Conservation (phyloP, 2,329 filamentous ascomycete genomes). For the Akanthomyces lecanii region DNA sequence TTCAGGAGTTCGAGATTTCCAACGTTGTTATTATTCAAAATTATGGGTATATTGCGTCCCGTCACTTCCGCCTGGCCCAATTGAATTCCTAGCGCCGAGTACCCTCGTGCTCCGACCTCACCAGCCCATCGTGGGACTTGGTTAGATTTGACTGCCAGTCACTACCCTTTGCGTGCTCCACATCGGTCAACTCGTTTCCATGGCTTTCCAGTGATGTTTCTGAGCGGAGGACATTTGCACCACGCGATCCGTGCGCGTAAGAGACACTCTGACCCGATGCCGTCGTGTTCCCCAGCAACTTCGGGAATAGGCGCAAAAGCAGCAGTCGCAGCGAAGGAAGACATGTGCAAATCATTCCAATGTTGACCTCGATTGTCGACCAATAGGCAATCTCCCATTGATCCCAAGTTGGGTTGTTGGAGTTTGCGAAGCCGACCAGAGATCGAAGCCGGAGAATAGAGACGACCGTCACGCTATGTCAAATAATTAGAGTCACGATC, state of each 20-base stretch:
- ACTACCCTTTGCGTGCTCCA: background rate
- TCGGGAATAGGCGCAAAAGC: conserved; percentile 20
- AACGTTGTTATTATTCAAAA: no score
- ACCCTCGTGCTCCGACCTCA: background rate
- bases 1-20: no score
- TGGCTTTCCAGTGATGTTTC: background rate
- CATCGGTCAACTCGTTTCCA: background rate
- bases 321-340: conserved; percentile 23
- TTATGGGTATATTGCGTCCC: no score
- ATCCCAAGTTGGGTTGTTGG: conserved; percentile 22
- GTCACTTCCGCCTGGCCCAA: background rate
- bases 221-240: background rate
- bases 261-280: background rate
- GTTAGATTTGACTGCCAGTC: background rate
- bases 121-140: background rate
- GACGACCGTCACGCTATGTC: conserved; percentile 21
- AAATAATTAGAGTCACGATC: background rate
- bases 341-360: conserved; percentile 25
- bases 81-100: background rate
- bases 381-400: conserved; percentile 20
- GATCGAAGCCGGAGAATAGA: conserved; percentile 22
- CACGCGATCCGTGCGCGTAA: background rate
- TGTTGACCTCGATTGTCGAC: conserved; percentile 24
- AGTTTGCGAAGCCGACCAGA: conserved; percentile 20
- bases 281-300: conserved; percentile 16